A percentile compares a stretch with the other conserved stretches of the same genome.
phyloP scores from a whole-genome alignment of 1,284 basidiomycete species.

The Trametes versicolor region DNA sequence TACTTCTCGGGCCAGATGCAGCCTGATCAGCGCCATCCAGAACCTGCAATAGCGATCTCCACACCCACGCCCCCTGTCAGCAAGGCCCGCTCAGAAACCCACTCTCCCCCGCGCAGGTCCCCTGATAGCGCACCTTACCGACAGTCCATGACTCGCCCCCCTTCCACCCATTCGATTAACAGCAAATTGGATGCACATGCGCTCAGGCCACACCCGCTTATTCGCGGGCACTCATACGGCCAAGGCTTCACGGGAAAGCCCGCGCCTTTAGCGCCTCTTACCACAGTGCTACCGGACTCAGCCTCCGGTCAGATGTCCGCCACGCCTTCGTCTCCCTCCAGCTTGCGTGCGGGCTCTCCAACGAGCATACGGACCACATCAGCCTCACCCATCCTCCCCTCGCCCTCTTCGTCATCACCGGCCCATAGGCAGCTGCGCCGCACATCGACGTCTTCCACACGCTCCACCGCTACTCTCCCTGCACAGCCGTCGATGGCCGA shows the following conservation, averaged over 20 bases:
- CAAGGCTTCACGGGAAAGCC: slow-evolving; percentile 55
- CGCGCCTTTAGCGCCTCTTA: slow-evolving; percentile 68
- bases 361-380: slow-evolving; percentile 48
- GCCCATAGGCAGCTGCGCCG: slow-evolving; percentile 53
- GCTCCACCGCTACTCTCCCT: slow-evolving; percentile 70
- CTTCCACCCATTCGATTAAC: slow-evolving; percentile 66
- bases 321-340: slow-evolving; percentile 46
- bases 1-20: slow-evolving; percentile 22
- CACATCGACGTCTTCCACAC: slow-evolving; percentile 71
- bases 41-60: slow-evolving; percentile 40
- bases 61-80: slow-evolving; percentile 39
- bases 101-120: slow-evolving; percentile 52
- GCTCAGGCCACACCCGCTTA: slow-evolving; percentile 77
- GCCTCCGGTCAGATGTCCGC: slow-evolving; percentile 56
- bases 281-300: slow-evolving; percentile 61
- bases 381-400: slow-evolving; percentile 40
- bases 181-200: slow-evolving; percentile 47
- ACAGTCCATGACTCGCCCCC: slow-evolving; percentile 61
- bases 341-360: slow-evolving; percentile 43
- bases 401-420: slow-evolving; percentile 42
- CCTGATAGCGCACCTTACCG: slow-evolving; percentile 42
- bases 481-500: slow-evolving; percentile 48
- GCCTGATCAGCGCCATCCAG: slow-evolving; percentile 34
- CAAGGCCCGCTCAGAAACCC: slow-evolving; percentile 52
- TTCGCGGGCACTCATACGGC: slow-evolving; percentile 74